Percentiles rank a stretch among this genome's conserved stretches.
Evolutionary conservation across 108 stramenopile genomes (phyloP).

Genomic region (Fistulifera pelliculosa): DNA sequence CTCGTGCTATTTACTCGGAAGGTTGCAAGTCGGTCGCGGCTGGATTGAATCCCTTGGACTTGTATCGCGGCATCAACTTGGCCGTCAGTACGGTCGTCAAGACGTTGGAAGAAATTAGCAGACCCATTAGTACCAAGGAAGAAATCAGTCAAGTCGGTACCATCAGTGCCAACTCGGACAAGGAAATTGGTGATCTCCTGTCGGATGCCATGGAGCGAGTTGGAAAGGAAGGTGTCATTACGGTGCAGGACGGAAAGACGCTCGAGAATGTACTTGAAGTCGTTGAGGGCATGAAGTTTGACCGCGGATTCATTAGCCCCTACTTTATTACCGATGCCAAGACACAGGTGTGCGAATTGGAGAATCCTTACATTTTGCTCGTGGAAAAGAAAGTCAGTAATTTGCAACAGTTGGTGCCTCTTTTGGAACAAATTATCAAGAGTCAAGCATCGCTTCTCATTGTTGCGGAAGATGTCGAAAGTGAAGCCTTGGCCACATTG

Average conservation of each 20-base stretch:
- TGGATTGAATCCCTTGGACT: constrained; percentile 98
- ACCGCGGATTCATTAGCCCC: constrained; percentile 98
- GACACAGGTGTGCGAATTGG: constrained; percentile 93
- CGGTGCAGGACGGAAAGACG: constrained; percentile 99
- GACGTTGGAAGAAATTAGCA: constrained; percentile 81
- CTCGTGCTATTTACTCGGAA: constrained; percentile 96
- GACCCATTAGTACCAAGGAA: constrained; percentile 93
- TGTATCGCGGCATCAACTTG: constrained; percentile 90
- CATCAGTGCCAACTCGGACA: constrained; percentile 97
- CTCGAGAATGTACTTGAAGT: constrained; percentile 98
- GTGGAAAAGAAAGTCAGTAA: constrained; percentile 98
- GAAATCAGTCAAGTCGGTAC: constrained; percentile 98
- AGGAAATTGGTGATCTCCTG: constrained; percentile 90
- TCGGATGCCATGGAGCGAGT: constrained; percentile 99
- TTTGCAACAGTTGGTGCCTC: constrained; percentile 91
- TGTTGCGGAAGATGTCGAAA: constrained; percentile 98
- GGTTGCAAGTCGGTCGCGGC: constrained; percentile 99
- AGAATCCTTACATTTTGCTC: constrained; percentile 93
- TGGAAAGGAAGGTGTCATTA: constrained; percentile 99
- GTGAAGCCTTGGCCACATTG: constrained; percentile 96
- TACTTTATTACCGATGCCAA: constrained; percentile 99
- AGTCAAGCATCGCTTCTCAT: constrained; percentile 89
- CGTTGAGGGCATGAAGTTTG: constrained; percentile 99
- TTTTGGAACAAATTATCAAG: constrained; percentile 94
- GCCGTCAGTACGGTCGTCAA: constrained; percentile 89